These are phyloP conservation scores for Arachnomyces sp. DNA, from an alignment of 2,329 filamentous ascomycete genomes.

Conservation along the genomic window DNA sequence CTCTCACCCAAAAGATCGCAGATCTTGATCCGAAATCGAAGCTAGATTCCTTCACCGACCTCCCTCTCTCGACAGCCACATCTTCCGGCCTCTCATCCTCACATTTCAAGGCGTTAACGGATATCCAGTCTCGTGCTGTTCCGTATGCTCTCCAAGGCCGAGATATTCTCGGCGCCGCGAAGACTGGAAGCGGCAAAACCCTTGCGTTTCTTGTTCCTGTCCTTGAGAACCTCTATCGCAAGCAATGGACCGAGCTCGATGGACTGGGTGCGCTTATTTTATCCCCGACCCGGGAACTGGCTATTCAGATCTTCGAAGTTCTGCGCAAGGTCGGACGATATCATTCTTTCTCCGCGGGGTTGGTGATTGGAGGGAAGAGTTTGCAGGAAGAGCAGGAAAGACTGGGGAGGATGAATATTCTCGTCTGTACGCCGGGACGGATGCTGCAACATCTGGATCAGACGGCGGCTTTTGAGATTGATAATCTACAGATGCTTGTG, in stretches of 20 bases:
- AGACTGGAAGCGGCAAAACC: constrained; percentile 93
- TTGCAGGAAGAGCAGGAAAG: constrained; percentile 80
- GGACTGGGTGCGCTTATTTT: constrained; percentile 88
- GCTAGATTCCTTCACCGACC: constrained; percentile 65
- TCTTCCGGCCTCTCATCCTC: constrained; percentile 70
- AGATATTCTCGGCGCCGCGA: constrained; percentile 89
- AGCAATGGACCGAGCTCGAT: constrained; percentile 83
- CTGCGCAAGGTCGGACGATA: constrained; percentile 81
- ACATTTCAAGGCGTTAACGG: constrained; percentile 84
- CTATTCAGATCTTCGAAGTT: constrained; percentile 95
- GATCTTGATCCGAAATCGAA: constrained; percentile 40
- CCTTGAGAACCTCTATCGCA: constrained; percentile 82
- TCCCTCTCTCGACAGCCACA: constrained; percentile 80
- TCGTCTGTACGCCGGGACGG: constrained; percentile 89
- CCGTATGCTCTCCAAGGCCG: constrained; percentile 74
- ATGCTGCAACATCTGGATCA: constrained; percentile 96
- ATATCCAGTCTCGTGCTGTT: constrained; percentile 85
- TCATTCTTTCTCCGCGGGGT: constrained; percentile 82
- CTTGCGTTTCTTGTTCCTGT: constrained; percentile 87
- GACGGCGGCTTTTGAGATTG: constrained; percentile 80
- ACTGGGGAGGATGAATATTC: constrained; percentile 86
- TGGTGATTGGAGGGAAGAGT: constrained; percentile 90
- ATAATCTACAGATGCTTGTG: constrained; percentile 86
- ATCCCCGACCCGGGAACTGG: constrained; percentile 87
- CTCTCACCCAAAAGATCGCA: constrained; percentile 36